Evolutionary conservation across 228 moss, liverwort and hornwort species (phyloP).

Genomic region (Sphagnum magellanicum): DNA sequence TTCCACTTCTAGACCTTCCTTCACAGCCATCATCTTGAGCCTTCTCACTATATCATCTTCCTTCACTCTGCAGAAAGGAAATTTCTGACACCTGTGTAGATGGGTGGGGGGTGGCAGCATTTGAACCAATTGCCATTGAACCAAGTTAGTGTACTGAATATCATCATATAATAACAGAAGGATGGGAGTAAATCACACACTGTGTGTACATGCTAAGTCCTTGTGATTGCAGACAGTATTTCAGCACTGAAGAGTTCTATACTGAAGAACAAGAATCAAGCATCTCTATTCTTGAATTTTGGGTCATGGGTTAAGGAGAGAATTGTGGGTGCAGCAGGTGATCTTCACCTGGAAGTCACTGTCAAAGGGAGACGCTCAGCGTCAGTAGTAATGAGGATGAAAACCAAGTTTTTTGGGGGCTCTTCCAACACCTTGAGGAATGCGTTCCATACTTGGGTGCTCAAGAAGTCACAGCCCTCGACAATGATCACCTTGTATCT

Average conservation of each 20-base stretch:
- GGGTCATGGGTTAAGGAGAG: no score
- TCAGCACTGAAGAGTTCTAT: not conserved
- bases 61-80: constrained; percentile 70
- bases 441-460: constrained; percentile 61
- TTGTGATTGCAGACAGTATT: not conserved
- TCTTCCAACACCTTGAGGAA: constrained; percentile 77
- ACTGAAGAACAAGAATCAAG: not conserved
- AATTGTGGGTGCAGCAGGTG: no score
- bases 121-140: no score
- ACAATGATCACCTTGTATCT: constrained; percentile 70
- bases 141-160: not conserved
- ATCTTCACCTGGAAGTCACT: constrained; percentile 36
- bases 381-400: constrained; percentile 71
- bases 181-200: not conserved
- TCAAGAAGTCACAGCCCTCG: constrained; percentile 66
- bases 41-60: constrained; percentile 59
- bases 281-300: no score
- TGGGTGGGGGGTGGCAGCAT: no score
- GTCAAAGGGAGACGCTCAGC: constrained; percentile 58
- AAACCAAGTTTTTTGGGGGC: constrained; percentile 70
- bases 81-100: constrained; percentile 62
- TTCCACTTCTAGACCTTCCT: constrained; percentile 61
- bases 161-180: not conserved
- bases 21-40: constrained; percentile 37
- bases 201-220: not conserved